Conservation (phyloP, 2,329 filamentous ascomycete genomes). For the Achaetomium macrosporum region DNA sequence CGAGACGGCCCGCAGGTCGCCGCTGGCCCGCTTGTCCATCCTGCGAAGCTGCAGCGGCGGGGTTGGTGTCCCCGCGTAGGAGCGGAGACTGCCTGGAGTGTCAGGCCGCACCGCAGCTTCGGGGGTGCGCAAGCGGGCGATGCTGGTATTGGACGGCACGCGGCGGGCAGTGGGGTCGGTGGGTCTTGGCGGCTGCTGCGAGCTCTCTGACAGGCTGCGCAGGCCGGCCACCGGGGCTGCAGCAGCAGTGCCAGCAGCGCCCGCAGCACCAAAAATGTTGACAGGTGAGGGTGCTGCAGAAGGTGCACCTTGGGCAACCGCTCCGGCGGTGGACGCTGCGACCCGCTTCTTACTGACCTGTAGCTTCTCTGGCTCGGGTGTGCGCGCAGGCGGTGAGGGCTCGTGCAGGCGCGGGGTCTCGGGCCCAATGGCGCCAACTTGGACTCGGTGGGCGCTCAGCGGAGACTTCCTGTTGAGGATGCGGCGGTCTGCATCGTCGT, state of each 20-base stretch:
- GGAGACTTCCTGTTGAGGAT: conserved; percentile 13
- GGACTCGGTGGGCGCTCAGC: conserved; percentile 3
- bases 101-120: conserved; percentile 55
- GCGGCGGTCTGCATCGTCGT: conserved; percentile 9
- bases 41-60: conserved; percentile 55
- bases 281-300: neutral
- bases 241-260: neutral
- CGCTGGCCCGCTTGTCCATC: conserved; percentile 61
- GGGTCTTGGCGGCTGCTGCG: conserved; percentile 4
- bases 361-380: conserved; percentile 43
- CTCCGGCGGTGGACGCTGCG: conserved; percentile 23
- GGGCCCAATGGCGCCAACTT: conserved; percentile 8
- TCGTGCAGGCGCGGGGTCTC: conserved; percentile 35
- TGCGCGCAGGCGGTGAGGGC: conserved; percentile 32
- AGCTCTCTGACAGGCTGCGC: conserved; percentile 38
- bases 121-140: conserved; percentile 47
- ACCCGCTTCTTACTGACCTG: conserved; percentile 22
- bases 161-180: conserved; percentile 31
- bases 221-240: conserved; percentile 1
- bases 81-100: conserved; percentile 50
- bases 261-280: neutral
- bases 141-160: conserved; percentile 49
- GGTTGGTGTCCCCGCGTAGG: conserved; percentile 48
- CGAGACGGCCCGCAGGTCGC: conserved; percentile 67
- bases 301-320: conserved; percentile 21